A percentile compares a stretch with the other conserved stretches of the same genome.
Conservation (phyloP, 352 stramenopile species). For the Albugo laibachii region DNA sequence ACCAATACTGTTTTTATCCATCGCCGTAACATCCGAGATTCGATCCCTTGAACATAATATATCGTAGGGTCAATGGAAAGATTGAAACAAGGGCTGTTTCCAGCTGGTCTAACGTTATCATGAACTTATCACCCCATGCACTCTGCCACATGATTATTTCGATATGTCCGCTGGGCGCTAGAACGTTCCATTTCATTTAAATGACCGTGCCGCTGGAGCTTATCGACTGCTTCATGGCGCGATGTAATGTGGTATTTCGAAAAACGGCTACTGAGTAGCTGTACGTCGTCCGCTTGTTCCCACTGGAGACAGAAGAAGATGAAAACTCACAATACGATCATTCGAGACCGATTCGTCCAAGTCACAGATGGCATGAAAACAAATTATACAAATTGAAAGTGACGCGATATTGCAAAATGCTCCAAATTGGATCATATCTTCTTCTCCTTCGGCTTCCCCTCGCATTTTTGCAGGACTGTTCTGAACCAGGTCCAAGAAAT, state of each 20-base stretch:
- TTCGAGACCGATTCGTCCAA: no score
- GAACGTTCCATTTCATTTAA: slow-evolving; percentile 90
- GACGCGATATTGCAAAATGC: slow-evolving; percentile 53
- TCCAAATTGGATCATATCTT: slow-evolving; percentile 19
- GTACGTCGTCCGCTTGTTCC: no score
- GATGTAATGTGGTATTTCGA: no score
- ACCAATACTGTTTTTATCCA: no score
- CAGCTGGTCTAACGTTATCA: slow-evolving; percentile 45
- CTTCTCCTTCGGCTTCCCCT: not conserved
- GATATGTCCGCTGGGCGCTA: slow-evolving; percentile 84
- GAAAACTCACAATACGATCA: no score
- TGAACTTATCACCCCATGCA: slow-evolving; percentile 78
- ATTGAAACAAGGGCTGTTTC: slow-evolving; percentile 76
- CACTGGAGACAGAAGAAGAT: no score
- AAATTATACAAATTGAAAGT: slow-evolving; percentile 71
- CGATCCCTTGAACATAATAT: slow-evolving; percentile 91
- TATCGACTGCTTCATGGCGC: slow-evolving; percentile 53
- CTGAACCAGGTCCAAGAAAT: not conserved
- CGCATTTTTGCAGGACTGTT: not conserved
- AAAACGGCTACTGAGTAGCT: no score
- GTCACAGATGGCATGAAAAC: slow-evolving; percentile 78
- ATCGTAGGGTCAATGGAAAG: slow-evolving; percentile 91
- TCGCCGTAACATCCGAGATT: slow-evolving; percentile 79
- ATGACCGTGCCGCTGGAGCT: slow-evolving; percentile 85
- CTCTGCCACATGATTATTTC: slow-evolving; percentile 95